phyloP scores from a whole-genome alignment of 169 alveolate species.

The Eimeria acervulina region DNA sequence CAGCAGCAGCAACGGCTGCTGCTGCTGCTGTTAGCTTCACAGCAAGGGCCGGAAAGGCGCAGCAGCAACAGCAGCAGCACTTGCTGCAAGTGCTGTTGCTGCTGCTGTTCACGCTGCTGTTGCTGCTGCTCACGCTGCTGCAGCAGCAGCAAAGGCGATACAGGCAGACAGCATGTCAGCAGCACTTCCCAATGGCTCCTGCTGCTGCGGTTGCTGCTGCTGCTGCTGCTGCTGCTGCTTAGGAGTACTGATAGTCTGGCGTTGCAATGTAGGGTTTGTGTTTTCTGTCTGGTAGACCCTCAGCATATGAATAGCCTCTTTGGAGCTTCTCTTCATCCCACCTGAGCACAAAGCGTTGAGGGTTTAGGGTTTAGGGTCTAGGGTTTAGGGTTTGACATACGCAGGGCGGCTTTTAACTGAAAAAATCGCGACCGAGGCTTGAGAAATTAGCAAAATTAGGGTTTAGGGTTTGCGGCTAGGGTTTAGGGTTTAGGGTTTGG shows the following conservation, averaged over 20 bases:
- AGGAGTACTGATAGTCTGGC: conserved; percentile 93
- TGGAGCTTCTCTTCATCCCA: conserved; percentile 94
- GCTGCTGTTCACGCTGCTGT: too few relatives aligned
- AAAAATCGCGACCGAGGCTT: background rate
- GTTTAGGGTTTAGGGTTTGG: conserved; percentile 48
- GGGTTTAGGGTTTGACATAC: too few relatives aligned
- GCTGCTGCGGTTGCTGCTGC: conserved; percentile 4
- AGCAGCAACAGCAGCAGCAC: background rate
- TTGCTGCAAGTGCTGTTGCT: too few relatives aligned
- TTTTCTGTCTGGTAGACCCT: conserved; percentile 89
- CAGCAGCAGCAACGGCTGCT: too few relatives aligned
- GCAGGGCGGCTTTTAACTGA: too few relatives aligned
- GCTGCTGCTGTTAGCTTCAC: too few relatives aligned
- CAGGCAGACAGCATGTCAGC: background rate
- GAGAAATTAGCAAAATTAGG: background rate
- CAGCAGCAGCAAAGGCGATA: background rate
- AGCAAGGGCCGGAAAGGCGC: too few relatives aligned
- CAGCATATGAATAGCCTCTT: conserved; percentile 90
- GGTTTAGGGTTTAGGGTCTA: too few relatives aligned
- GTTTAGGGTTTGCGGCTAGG: too few relatives aligned
- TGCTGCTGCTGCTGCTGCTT: conserved; percentile 30
- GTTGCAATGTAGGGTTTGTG: conserved; percentile 94
- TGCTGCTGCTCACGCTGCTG: too few relatives aligned
- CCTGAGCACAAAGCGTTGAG: background rate
- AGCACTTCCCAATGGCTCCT: background rate